Conservation (phyloP, 2,329 filamentous ascomycete genomes). For the Tolypocladium endophyticum region DNA sequence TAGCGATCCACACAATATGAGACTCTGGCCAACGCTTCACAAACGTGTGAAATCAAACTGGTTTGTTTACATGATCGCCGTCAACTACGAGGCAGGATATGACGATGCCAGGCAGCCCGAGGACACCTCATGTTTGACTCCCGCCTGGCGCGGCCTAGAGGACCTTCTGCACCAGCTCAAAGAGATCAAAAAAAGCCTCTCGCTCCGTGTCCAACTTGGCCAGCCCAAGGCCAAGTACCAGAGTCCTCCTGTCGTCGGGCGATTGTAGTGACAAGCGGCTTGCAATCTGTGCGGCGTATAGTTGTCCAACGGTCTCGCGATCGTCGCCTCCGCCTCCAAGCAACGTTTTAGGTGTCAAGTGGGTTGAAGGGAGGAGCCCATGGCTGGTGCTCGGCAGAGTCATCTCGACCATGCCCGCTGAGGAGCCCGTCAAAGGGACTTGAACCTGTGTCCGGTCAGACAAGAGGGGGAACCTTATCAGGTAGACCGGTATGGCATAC, state of each 20-base stretch:
- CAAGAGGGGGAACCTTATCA: background rate
- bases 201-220: slow-evolving; percentile 37
- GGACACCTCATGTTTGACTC: too few species aligned
- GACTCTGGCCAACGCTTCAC: background rate
- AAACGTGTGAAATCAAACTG: background rate
- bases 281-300: slow-evolving; percentile 82
- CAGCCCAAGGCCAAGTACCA: slow-evolving; percentile 53
- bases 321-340: slow-evolving; percentile 73
- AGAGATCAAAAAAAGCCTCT: slow-evolving; percentile 52
- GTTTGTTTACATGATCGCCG: background rate
- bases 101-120: background rate
- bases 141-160: slow-evolving; percentile 27
- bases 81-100: background rate
- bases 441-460: slow-evolving; percentile 45
- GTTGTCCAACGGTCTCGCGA: slow-evolving; percentile 74
- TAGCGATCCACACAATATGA: background rate
- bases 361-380: slow-evolving; percentile 60
- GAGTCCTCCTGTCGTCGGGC: slow-evolving; percentile 49
- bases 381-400: slow-evolving; percentile 34
- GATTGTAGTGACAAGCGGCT: slow-evolving; percentile 65
- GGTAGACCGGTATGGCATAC: slow-evolving; percentile 38
- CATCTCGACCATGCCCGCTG: slow-evolving; percentile 53
- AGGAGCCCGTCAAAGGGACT: slow-evolving; percentile 62
- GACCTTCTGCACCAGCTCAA: slow-evolving; percentile 52
- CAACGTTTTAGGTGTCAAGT: slow-evolving; percentile 78